Percentiles rank a stretch among this genome's conserved stretches.
Conservation (phyloP, 2,329 filamentous ascomycete genomes). For the Drechslerella coelobrocha region DNA sequence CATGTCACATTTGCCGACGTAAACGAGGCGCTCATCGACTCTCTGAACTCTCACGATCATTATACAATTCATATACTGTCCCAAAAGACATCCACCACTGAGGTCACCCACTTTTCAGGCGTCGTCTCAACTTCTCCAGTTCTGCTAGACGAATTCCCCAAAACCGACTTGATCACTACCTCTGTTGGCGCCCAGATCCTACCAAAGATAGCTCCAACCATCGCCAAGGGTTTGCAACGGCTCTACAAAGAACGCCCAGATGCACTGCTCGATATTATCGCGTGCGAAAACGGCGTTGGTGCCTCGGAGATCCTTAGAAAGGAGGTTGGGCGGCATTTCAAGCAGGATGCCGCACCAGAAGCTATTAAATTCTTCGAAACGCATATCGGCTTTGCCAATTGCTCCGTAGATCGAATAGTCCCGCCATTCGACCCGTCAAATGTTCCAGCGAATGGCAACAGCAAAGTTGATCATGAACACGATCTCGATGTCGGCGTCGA, state of each 20-base stretch:
- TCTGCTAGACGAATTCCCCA: conserved; percentile 82
- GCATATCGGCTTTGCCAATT: conserved; percentile 92
- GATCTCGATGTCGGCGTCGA: conserved; percentile 91
- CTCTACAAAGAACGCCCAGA: conserved; percentile 64
- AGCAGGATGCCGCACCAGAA: conserved; percentile 40
- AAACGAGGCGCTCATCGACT: conserved; percentile 79
- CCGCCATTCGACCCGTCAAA: conserved; percentile 70
- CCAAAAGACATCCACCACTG: conserved; percentile 62
- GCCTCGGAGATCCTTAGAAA: conserved; percentile 68
- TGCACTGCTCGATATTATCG: conserved; percentile 85
- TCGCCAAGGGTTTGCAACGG: conserved; percentile 88
- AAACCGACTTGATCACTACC: conserved; percentile 91
- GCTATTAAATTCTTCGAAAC: conserved; percentile 59
- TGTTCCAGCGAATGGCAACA: conserved; percentile 60
- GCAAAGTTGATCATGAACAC: conserved; percentile 59
- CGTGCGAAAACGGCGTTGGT: conserved; percentile 96
- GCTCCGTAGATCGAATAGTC: conserved; percentile 96
- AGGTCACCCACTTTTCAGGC: conserved; percentile 94
- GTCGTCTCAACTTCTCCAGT: conserved; percentile 92
- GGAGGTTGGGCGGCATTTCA: conserved; percentile 52
- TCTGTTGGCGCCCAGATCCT: conserved; percentile 96
- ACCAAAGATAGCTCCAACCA: conserved; percentile 92
- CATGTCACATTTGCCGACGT: conserved; percentile 98
- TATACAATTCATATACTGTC: conserved; percentile 72
- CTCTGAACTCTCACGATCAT: conserved; percentile 74